Base-by-base conservation (phyloP, 148 eudicot genomes). In the Drosera capensis region DNA sequence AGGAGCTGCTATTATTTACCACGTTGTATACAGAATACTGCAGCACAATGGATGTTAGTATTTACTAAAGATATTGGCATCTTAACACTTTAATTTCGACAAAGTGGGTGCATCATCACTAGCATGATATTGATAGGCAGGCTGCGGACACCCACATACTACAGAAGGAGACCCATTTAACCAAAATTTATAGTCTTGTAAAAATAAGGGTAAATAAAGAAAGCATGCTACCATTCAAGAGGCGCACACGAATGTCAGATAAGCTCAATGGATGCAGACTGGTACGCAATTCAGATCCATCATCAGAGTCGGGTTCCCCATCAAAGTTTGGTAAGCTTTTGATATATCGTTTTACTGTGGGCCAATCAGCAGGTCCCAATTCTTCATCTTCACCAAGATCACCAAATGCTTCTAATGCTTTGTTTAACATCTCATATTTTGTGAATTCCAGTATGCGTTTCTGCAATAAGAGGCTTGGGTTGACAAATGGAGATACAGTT, bases 311-410 rank as follows among this genome's bases (percentile, higher is more conserved):
- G 11, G 58, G 54, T 44, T 83, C 94, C 40, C 79, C 94, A 26
- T 74, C 86, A 45, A 75, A 40, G 41, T 63, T 78, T 49, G 67
- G 68, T 54, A 88, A 60, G 68, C 79, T 54, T 47, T 68, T 66
- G 31, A 88, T 88, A 57, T 83, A 71, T 62, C 65, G 61, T 62
- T 75, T 83, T 56, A 88, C 92, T 49, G 94, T 74, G 29, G 74
- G 70, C 96, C 96, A 88, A 46, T 88, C 96, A 55, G 73, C 84
- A 64, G 96, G 97, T 49, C 94, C 97, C 40, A 88, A 62, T 60
- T 88, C 97, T 54, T 88, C 97, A 58, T 88, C 97, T 48, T 88
- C 97, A 38, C 83, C 92, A 36, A 88, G 86, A 63, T 83, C 81
- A 56, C 82, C 72, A 69, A 83, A 88, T 46, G 86, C 81, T 65